Base-by-base conservation (phyloP, 2,329 filamentous ascomycete genomes). In the Cryphonectria parasitica region DNA sequence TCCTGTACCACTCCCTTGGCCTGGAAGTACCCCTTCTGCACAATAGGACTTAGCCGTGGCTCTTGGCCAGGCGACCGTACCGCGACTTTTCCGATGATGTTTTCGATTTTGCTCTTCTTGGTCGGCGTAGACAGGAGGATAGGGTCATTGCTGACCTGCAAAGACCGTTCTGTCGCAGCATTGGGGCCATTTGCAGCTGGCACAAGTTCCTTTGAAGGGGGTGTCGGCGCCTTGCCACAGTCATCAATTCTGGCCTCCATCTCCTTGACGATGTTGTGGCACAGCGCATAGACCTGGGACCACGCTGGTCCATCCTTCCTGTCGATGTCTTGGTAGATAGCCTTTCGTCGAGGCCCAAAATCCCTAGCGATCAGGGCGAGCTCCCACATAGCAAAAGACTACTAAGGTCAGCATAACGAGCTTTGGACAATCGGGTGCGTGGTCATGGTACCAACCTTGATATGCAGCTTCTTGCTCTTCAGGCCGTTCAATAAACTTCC, bases 381-480 rank as follows among this genome's bases (percentile, higher is more conserved):
- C 78, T 98, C 95, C 95, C 95, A 97, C 80, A 97, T 92, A 22
- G 95, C 95, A 79, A 97, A 97, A 0, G 89, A 87, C 87, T 92
- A 71, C 1, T 31, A n/a, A 56, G 6, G 64, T 72, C 73, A 81
- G 74, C 22, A 11, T 25, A 15, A 25, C 3, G 11, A 19, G 6
- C n/a, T 4, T 15, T 13, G 36, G 19, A 41, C 17, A 19, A 28
- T 7, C 1, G 15, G 45, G 60, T 39, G 10, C 36, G 11, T 13
- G 17, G 19, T 3, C 17, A 13, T 11, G 15, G 10, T 19, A 78
- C 84, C 76, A 81, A 92, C 91, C 81, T 89, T 90, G 72, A 93
- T 89, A 13, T 92, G 85, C 11, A 93, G 85, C 79, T 95, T 96
- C 82, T 94, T 96, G 74, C 91, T 91, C 78, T 91, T 95, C 62